Conservation (phyloP, 352 stramenopile genomes). For the Pythium myriotylum region DNA sequence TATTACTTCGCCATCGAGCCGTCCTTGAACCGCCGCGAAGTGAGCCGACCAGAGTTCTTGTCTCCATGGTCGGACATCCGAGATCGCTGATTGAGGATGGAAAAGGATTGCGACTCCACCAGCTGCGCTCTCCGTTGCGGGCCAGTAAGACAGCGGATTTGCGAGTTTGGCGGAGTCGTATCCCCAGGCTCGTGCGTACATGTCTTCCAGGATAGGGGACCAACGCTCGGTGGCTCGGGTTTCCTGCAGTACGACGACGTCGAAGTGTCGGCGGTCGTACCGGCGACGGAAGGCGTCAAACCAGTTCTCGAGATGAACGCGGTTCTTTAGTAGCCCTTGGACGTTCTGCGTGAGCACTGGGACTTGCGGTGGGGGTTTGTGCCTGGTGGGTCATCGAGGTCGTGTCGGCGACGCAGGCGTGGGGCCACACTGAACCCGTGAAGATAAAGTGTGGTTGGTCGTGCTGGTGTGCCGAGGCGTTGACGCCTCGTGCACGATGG, state of each 20-base stretch:
- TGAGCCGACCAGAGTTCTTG: not conserved
- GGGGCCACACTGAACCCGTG: not conserved
- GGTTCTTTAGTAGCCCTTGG: not conserved
- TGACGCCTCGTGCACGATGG: not conserved
- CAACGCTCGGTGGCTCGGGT: not conserved
- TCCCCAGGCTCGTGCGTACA: not conserved
- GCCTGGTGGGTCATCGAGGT: not conserved
- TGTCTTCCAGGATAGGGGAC: not conserved
- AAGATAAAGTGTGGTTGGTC: not conserved
- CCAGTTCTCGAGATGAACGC: not conserved
- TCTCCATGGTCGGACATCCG: not conserved
- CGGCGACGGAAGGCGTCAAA: not conserved
- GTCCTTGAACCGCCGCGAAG: not conserved
- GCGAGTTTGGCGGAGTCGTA: not conserved
- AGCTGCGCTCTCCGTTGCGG: not conserved
- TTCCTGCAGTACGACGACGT: not conserved
- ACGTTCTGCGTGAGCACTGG: not conserved
- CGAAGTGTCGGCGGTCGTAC: not conserved
- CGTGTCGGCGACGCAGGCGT: not conserved
- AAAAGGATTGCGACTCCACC: not conserved
- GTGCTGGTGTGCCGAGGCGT: slow-evolving; percentile 6
- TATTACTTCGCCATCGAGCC: not conserved
- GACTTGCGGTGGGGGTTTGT: not conserved
- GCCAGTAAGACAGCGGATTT: not conserved
- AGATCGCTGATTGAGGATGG: not conserved